phyloP scores from a whole-genome alignment of 2,329 filamentous ascomycete species.

The Nemania sp. region DNA sequence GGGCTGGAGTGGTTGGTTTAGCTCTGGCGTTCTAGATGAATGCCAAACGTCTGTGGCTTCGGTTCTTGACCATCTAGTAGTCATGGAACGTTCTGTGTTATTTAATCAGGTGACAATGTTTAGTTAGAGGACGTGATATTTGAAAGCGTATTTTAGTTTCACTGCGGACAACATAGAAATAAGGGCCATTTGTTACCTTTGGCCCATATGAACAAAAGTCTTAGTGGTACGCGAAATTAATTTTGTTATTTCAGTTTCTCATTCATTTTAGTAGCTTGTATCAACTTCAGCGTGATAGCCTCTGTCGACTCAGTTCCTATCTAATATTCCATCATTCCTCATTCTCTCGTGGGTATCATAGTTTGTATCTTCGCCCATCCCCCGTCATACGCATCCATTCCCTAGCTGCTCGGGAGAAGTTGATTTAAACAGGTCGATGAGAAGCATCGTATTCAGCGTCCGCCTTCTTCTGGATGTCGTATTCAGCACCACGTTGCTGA shows the following conservation, averaged over 20 bases:
- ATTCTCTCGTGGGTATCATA: constrained; percentile 13
- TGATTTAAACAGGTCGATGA: constrained; percentile 16
- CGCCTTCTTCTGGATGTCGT: constrained; percentile 75
- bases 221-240: not conserved
- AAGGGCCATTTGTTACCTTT: too few relatives aligned
- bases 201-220: not conserved
- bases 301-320: not conserved
- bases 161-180: too few relatives aligned
- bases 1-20: not conserved
- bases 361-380: constrained; percentile 17
- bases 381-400: not conserved
- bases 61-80: not conserved
- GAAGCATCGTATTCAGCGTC: constrained; percentile 45
- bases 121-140: too few relatives aligned
- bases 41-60: not conserved
- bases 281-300: constrained; percentile 1
- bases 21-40: not conserved
- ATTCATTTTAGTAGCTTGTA: not conserved
- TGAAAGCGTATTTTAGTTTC: too few relatives aligned
- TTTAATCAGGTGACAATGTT: too few relatives aligned
- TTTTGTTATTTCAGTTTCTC: not conserved
- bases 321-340: not conserved
- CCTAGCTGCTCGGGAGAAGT: not conserved
- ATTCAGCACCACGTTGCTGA: constrained; percentile 79
- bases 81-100: too few relatives aligned